Conservation (phyloP, 2,329 filamentous ascomycete genomes). For the Microascus cirrosus region DNA sequence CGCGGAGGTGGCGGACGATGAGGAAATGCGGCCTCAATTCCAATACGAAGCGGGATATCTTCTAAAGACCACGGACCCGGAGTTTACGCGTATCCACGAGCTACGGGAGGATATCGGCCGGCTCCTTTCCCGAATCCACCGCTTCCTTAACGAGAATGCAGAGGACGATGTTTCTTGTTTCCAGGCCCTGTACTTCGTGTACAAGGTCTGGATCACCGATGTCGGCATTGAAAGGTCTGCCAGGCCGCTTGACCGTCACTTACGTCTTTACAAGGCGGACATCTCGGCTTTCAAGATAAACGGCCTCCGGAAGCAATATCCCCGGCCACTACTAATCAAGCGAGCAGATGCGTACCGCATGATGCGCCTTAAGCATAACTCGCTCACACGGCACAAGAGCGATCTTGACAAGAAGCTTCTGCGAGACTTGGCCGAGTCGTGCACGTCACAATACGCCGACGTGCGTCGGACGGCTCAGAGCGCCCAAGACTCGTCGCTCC, state of each 20-base stretch:
- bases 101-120: conserved; percentile 72
- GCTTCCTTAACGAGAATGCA: conserved; percentile 71
- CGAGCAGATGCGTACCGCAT: conserved; percentile 91
- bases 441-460: conserved; percentile 85
- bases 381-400: conserved; percentile 75
- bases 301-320: conserved; percentile 84
- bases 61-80: conserved; percentile 39
- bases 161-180: conserved; percentile 96
- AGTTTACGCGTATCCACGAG: conserved; percentile 68
- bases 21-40: conserved; percentile 77
- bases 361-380: conserved; percentile 88
- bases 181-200: conserved; percentile 82
- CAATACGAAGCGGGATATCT: conserved; percentile 82
- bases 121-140: conserved; percentile 72
- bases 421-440: conserved; percentile 79
- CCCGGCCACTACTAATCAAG: conserved; percentile 81
- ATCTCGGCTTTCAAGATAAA: conserved; percentile 90
- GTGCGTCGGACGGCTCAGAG: conserved; percentile 89
- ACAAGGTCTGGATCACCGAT: conserved; percentile 93
- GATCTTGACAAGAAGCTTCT: conserved; percentile 80
- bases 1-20: conserved; percentile 61
- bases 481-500: conserved; percentile 85
- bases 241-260: conserved; percentile 80
- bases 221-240: conserved; percentile 94
- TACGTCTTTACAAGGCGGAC: conserved; percentile 74